Evolutionary conservation across 768 basidiomycete genomes (phyloP).

Genomic region (Trametes villosa): DNA sequence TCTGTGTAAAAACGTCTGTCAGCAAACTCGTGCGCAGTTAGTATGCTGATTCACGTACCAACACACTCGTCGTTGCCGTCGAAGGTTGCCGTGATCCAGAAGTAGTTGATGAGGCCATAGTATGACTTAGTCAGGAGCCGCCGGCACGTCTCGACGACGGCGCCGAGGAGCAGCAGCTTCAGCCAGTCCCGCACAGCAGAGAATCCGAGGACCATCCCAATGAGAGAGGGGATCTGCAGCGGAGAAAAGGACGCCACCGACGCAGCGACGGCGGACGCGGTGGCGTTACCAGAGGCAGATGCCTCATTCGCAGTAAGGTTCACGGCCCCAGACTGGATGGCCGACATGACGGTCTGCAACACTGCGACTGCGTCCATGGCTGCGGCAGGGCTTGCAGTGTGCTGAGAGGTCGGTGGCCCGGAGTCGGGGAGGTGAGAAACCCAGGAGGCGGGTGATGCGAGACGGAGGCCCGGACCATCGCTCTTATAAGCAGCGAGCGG

Average conservation of each 20-base stretch:
- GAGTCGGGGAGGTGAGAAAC: background rate
- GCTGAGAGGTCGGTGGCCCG: background rate
- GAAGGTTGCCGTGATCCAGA: slow-evolving; percentile 68
- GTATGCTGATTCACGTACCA: slow-evolving; percentile 41
- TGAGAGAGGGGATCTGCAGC: slow-evolving; percentile 25
- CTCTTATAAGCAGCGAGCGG: slow-evolving; percentile 1
- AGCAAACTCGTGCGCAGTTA: slow-evolving; percentile 5
- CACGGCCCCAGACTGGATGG: slow-evolving; percentile 18
- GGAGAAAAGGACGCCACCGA: slow-evolving; percentile 6
- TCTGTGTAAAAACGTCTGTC: slow-evolving; percentile 40
- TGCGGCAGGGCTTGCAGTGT: background rate
- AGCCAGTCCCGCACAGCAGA: slow-evolving; percentile 68
- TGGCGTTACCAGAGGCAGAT: background rate
- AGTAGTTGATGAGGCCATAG: slow-evolving; percentile 49
- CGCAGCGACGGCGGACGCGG: background rate
- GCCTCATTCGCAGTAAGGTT: slow-evolving; percentile 1
- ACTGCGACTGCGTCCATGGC: slow-evolving; percentile 17
- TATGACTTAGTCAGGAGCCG: slow-evolving; percentile 50
- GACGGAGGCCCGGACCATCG: background rate
- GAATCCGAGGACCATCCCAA: slow-evolving; percentile 54
- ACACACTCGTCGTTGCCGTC: slow-evolving; percentile 61
- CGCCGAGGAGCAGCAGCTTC: slow-evolving; percentile 66
- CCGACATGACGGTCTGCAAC: slow-evolving; percentile 20
- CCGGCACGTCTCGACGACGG: slow-evolving; percentile 61
- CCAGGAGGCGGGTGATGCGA: background rate